Base-by-base conservation (phyloP, 139 green algal species). In the Micractinium conductrix region DNA sequence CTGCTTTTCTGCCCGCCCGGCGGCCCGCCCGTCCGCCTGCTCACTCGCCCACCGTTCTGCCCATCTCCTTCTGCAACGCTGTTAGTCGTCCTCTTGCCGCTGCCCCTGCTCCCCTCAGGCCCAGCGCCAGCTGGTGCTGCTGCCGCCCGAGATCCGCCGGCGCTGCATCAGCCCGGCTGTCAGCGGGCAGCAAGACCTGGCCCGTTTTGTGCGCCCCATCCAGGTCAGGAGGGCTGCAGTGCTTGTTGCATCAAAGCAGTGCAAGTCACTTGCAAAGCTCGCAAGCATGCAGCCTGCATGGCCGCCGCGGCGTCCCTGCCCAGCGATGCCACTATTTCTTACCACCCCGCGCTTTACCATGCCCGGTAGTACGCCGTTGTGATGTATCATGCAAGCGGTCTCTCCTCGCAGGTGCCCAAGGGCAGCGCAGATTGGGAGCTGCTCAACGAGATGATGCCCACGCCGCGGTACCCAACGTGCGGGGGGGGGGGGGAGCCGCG, bases 121-220 rank as follows among this genome's bases (percentile, higher is more conserved):
- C 0, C 74, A 68, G 33, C 74, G 35, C n/a, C 74, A 80, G 26
- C 74, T 80, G 50, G 45, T 17, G 19, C 33, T 68, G 33, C 74
- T 80, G 33, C 74, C 74, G 21, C 24, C 33, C 24, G 74, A 67
- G 48, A 48, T 80, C 21, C 48, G 35, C 5, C 42, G 68, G 45
- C 74, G 74, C 33, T 67, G 48, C 74, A 48, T 68, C 74, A 69
- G 48, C 50, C 74, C 74, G 28, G 74, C 74, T 9, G 33, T 68
- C 19, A 30, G n/a, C 48, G 38, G 48, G 48, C 35, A 68, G 50
- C n/a, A 21, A 4, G 33, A 5, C 5, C 74, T 35, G 22, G 74
- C 74, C 2, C 74, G 50, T 19, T 48, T 80, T 14, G 2, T 48
- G 74, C 16, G 16, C 48, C 48, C 74, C 48, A 67, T 80, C 8